phyloP scores from a whole-genome alignment of 257 asterid genomes.

The Apocynum venetum region DNA sequence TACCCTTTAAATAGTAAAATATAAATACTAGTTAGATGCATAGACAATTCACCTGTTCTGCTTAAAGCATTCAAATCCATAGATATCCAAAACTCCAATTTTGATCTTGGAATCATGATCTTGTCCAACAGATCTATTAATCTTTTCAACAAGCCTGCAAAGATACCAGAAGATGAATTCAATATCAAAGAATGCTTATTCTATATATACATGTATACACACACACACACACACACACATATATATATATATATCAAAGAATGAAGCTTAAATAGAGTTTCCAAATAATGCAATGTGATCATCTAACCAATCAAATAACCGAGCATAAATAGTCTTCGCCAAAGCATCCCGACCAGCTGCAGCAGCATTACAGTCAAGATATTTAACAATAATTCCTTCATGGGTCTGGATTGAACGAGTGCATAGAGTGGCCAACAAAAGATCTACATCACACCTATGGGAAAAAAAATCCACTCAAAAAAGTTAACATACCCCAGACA shows the following conservation, averaged over 20 bases:
- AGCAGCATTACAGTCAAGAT: slow-evolving; percentile 90
- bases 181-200: slow-evolving; percentile 12
- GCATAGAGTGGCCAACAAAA: slow-evolving; percentile 78
- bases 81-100: slow-evolving; percentile 94
- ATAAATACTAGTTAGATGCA: slow-evolving; percentile 1
- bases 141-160: slow-evolving; percentile 96
- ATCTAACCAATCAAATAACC: slow-evolving; percentile 87
- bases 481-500: slow-evolving; percentile 17
- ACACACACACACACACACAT: too few relatives aligned
- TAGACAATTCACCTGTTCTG: slow-evolving; percentile 58
- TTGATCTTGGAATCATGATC: slow-evolving; percentile 80
- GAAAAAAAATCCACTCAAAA: slow-evolving; percentile 9
- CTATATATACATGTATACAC: too few relatives aligned
- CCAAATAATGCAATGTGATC: slow-evolving; percentile 14
- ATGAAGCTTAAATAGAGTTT: slow-evolving; percentile 20
- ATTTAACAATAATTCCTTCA: slow-evolving; percentile 84
- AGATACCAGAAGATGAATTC: slow-evolving; percentile 9
- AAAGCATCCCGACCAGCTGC: slow-evolving; percentile 94
- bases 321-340: slow-evolving; percentile 94
- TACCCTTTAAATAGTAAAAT: neutral
- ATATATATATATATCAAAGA: slow-evolving; percentile 5
- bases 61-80: slow-evolving; percentile 97
- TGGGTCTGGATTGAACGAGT: slow-evolving; percentile 89
- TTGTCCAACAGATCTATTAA: slow-evolving; percentile 96
- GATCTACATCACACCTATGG: slow-evolving; percentile 78